Evolutionary conservation across 176 grass and related monocot species (phyloP).

Genomic region (Eremochloa ophiuroides): DNA sequence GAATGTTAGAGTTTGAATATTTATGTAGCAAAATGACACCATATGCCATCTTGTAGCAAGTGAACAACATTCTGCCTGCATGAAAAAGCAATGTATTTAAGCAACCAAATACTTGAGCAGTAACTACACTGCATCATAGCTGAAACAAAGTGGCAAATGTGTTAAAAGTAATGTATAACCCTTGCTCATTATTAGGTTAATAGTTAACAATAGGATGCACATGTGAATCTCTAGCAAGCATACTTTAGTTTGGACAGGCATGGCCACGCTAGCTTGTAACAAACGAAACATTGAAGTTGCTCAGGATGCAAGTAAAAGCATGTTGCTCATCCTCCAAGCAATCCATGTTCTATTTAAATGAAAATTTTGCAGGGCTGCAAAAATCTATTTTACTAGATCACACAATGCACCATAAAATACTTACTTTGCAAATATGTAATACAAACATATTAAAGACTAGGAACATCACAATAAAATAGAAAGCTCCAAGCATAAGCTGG

Average conservation of each 20-base stretch:
- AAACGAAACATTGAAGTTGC: neutral
- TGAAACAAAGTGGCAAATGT: neutral
- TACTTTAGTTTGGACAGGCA: neutral
- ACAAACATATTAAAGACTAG: neutral
- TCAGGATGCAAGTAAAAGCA: neutral
- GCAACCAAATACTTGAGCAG: neutral
- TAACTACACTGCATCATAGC: neutral
- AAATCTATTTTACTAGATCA: constrained; percentile 4
- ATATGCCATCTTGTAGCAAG: neutral
- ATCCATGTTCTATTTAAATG: neutral
- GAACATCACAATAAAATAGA: neutral
- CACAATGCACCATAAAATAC: neutral
- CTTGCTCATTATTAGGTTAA: neutral
- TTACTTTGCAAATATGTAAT: neutral
- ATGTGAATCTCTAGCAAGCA: neutral
- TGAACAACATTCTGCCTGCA: neutral
- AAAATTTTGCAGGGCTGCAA: neutral
- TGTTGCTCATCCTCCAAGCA: neutral
- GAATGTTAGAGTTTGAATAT: neutral
- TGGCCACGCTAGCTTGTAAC: neutral
- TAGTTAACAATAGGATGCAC: neutral
- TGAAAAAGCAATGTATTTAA: constrained; percentile 2
- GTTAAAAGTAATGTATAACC: neutral
- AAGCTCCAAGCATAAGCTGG: constrained; percentile 1
- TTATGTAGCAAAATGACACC: neutral